Evolutionary conservation across 306 rosid species (phyloP).

Genomic region (Castanea sativa): DNA sequence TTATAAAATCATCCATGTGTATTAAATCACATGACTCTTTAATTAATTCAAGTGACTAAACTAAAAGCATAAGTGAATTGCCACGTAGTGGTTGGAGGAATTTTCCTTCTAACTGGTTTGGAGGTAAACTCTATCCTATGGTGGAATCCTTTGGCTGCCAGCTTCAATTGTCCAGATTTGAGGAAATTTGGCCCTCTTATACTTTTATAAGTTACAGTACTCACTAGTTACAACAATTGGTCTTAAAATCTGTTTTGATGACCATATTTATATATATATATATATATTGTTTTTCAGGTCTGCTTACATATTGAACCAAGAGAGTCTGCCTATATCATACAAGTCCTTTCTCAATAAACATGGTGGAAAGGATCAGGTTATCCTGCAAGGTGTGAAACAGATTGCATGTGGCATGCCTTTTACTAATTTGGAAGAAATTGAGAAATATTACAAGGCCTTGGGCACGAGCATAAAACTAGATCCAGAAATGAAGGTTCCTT

Average conservation of each 20-base stretch:
- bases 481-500: constrained; percentile 82
- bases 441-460: constrained; percentile 55
- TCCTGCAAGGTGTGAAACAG: constrained; percentile 76
- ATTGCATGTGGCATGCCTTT: constrained; percentile 70
- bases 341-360: constrained; percentile 92
- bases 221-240: neutral
- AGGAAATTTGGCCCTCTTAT: constrained; percentile 2
- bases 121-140: neutral
- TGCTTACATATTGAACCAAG: constrained; percentile 92
- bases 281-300: constrained; percentile 51
- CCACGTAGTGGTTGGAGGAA: too few species aligned
- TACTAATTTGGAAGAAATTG: constrained; percentile 59
- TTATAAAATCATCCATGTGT: too few species aligned
- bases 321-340: constrained; percentile 87
- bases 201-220: neutral
- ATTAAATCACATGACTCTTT: too few species aligned
- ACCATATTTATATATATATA: neutral
- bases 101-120: too few species aligned
- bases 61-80: too few species aligned
- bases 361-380: constrained; percentile 80
- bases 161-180: neutral
- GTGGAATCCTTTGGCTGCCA: neutral
- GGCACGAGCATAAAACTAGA: constrained; percentile 63
- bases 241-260: constrained; percentile 5
- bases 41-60: too few species aligned